Conservation (phyloP, 352 stramenopile genomes). For the Elongisporangium senticosum region DNA sequence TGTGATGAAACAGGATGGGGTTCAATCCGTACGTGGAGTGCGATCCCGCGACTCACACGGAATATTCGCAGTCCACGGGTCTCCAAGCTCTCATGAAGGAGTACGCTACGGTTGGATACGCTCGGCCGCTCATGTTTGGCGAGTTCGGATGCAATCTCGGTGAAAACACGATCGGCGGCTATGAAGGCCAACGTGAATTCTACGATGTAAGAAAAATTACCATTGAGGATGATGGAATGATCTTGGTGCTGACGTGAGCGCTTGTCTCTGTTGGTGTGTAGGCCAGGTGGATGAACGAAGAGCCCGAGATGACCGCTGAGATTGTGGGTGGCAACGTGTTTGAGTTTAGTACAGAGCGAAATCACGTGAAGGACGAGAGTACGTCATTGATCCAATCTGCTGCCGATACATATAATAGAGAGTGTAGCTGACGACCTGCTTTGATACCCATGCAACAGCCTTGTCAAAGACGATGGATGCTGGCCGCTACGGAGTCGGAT, state of each 20-base stretch:
- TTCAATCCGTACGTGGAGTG: slow-evolving; percentile 64
- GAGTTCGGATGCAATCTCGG: slow-evolving; percentile 64
- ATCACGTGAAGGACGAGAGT: slow-evolving; percentile 41
- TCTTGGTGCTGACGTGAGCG: background rate
- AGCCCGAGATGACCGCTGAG: slow-evolving; percentile 60
- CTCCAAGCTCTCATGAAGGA: slow-evolving; percentile 50
- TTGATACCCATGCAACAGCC: slow-evolving; percentile 18
- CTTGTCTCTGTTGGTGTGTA: too few species aligned
- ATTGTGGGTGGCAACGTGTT: slow-evolving; percentile 78
- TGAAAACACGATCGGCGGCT: slow-evolving; percentile 59
- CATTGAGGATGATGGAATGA: background rate
- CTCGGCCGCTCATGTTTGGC: slow-evolving; percentile 61
- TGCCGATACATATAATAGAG: too few species aligned
- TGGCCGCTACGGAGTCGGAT: slow-evolving; percentile 56
- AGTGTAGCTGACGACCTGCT: too few species aligned
- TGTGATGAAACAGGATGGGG: slow-evolving; percentile 10
- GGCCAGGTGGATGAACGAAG: slow-evolving; percentile 85
- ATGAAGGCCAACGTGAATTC: slow-evolving; percentile 54
- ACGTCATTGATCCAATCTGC: slow-evolving; percentile 1
- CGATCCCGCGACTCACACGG: slow-evolving; percentile 28
- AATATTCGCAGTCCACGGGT: slow-evolving; percentile 45
- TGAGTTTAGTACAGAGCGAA: slow-evolving; percentile 72
- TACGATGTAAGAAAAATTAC: slow-evolving; percentile 34
- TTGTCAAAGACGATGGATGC: slow-evolving; percentile 38
- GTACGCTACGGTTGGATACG: slow-evolving; percentile 38